Base-by-base conservation (phyloP, 768 basidiomycete species). In the Pleurotus eryngii region DNA sequence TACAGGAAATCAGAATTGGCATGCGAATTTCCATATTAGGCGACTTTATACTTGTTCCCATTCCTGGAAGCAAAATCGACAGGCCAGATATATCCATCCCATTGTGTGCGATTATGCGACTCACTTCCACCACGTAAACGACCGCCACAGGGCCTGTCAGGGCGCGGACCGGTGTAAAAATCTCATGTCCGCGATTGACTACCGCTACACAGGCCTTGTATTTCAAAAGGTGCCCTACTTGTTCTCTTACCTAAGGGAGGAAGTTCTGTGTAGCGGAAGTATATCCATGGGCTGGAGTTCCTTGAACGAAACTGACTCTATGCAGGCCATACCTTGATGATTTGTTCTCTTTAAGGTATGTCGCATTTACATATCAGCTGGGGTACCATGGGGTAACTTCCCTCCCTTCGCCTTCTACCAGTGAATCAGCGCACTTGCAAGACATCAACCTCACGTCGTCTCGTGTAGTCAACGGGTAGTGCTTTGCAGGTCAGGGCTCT, bases 171-270 rank as follows among this genome's bases (percentile, higher is more conserved):
- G 30, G 30, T 35, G 30, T 11, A 35, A 35, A 35, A 35, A 35
- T 35, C 30, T 35, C 9, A 35, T 18, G 14, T 40, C 14, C 51
- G 17, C 38, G 35, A 54, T 12, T 12, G 12, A n/a, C 22, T n/a
- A 14, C 14, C 8, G 35, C 51, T 42, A 38, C 35, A 11, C 11
- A n/a, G 5, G 18, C 51, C 39, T 54, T 39, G 35, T 53, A 37
- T 40, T 54, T 54, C n/a, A 42, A 54, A 40, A 39, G 51, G 51
- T 38, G 4, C 24, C 14, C 37, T 39, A 54, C 37, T 54, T 54
- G 39, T 54, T 40, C 51, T 42, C 51, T 43, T 54, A 51, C 51
- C 51, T 53, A 53, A 54, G 51, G 27, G 51, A 54, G 51, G 26
- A 42, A 42, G n/a, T 20, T 14, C 37, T 39, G 39, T 43, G 27